phyloP scores from a whole-genome alignment of 2,329 filamentous ascomycete genomes.

The Fusarium virguliforme region DNA sequence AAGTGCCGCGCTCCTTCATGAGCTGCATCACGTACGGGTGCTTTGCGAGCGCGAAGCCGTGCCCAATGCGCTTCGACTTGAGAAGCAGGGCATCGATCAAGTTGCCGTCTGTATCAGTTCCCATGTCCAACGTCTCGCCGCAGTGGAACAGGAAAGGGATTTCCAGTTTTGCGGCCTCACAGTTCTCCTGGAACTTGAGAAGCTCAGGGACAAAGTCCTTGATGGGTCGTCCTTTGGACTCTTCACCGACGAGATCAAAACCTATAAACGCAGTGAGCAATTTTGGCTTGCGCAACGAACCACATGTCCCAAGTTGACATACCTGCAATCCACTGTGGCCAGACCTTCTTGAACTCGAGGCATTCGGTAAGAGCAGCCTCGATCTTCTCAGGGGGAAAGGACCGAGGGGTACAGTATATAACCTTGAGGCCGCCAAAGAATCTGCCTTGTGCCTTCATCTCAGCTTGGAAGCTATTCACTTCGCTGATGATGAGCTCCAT shows the following conservation, averaged over 20 bases:
- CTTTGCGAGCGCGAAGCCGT: conserved; percentile 79
- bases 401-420: conserved; percentile 79
- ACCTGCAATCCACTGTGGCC: conserved; percentile 76
- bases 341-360: conserved; percentile 71
- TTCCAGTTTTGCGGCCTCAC: conserved; percentile 63
- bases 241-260: conserved; percentile 81
- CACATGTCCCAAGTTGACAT: conserved; percentile 46
- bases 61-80: conserved; percentile 78
- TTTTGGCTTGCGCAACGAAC: too few relatives aligned
- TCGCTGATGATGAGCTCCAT: conserved; percentile 73
- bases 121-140: conserved; percentile 80
- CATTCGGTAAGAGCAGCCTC: conserved; percentile 72
- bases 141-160: conserved; percentile 85
- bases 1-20: conserved; percentile 76
- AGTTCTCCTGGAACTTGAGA: conserved; percentile 69
- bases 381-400: conserved; percentile 67
- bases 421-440: conserved; percentile 78
- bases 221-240: conserved; percentile 73
- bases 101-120: conserved; percentile 76
- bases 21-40: conserved; percentile 77
- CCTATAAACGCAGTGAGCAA: conserved; percentile 58
- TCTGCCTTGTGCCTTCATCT: conserved; percentile 49
- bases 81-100: conserved; percentile 78
- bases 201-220: conserved; percentile 70
- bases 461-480: conserved; percentile 64